Conservation (phyloP, 345 rosid genomes). For the Bretschneidera sinensis region DNA sequence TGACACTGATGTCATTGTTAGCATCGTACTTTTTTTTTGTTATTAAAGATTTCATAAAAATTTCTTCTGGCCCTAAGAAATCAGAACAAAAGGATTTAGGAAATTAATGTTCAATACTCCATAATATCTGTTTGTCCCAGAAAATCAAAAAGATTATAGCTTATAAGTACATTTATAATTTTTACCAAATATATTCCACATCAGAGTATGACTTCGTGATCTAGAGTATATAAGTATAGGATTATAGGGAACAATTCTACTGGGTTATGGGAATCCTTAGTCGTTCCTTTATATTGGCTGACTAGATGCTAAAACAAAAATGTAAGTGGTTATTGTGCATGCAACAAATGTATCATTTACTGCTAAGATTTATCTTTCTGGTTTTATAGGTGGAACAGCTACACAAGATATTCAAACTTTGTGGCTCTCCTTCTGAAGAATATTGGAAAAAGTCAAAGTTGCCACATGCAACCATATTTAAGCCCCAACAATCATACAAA, state of each 20-base stretch:
- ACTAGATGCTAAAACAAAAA: not conserved
- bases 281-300: not conserved
- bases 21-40: too few species aligned
- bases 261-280: not conserved
- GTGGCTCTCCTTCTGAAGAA: slow-evolving; percentile 79
- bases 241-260: not conserved
- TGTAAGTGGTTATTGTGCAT: not conserved
- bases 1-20: too few species aligned
- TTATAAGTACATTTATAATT: too few species aligned
- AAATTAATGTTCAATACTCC: too few species aligned
- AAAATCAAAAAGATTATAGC: too few species aligned
- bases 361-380: slow-evolving; percentile 10
- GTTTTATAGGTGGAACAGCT: slow-evolving; percentile 65
- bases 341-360: not conserved
- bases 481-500: slow-evolving; percentile 69
- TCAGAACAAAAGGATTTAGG: too few species aligned
- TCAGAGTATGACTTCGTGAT: too few species aligned
- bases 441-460: slow-evolving; percentile 75
- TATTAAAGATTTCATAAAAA: too few species aligned
- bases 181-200: too few species aligned
- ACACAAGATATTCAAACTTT: slow-evolving; percentile 68
- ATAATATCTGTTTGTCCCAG: too few species aligned
- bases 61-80: too few species aligned
- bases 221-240: too few species aligned
- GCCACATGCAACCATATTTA: slow-evolving; percentile 79